phyloP scores from a whole-genome alignment of 176 grass and related monocot genomes.

The Canna indica region DNA sequence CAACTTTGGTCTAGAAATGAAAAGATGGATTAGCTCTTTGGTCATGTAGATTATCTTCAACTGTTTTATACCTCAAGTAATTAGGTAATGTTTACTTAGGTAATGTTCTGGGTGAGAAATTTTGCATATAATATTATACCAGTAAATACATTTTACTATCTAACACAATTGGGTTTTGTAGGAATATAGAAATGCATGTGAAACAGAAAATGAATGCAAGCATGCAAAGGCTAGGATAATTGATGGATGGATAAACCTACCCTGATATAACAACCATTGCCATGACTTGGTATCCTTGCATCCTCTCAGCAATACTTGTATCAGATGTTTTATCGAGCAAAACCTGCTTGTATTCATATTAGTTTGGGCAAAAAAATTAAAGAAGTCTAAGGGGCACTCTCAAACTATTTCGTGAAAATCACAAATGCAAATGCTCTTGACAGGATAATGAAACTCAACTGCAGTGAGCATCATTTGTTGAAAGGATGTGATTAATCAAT shows the following conservation, averaged over 20 bases:
- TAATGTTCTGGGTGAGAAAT: too few relatives aligned
- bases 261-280: constrained; percentile 72
- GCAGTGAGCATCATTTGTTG: neutral
- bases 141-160: too few relatives aligned
- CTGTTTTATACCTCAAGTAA: neutral
- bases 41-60: neutral
- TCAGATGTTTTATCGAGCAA: constrained; percentile 46
- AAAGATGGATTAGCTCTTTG: neutral
- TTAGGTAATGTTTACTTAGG: too few relatives aligned
- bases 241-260: constrained; percentile 26
- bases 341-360: constrained; percentile 30
- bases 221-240: constrained; percentile 4
- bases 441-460: too few relatives aligned
- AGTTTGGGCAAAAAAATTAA: neutral
- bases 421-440: neutral
- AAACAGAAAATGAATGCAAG: neutral
- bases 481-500: neutral
- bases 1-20: constrained; percentile 64
- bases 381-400: neutral
- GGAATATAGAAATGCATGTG: neutral
- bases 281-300: constrained; percentile 80
- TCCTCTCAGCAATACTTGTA: constrained; percentile 40
- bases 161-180: neutral
- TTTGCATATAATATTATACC: too few relatives aligned
- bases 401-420: neutral